A percentile compares a stretch with the other conserved stretches of the same genome.
These are phyloP conservation scores for Penicillium sp. DNA, from an alignment of 2,329 filamentous ascomycete genomes.

Conservation along the genomic window DNA sequence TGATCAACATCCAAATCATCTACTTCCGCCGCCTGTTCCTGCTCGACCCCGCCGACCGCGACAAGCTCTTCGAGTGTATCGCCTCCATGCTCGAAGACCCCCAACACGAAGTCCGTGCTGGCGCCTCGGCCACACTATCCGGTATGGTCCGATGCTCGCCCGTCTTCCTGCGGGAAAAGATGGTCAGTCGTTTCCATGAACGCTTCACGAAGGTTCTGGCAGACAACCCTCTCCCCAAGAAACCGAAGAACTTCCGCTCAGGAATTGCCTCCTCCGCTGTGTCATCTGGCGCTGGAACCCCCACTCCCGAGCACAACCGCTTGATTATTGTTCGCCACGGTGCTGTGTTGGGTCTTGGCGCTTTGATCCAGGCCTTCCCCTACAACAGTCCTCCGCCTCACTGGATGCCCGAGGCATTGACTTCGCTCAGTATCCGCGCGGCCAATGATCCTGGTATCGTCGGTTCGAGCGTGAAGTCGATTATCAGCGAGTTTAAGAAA, in stretches of 20 bases:
- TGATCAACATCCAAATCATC: constrained; percentile 98
- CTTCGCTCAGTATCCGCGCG: constrained; percentile 78
- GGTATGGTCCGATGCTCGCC: constrained; percentile 99
- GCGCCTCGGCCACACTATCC: constrained; percentile 86
- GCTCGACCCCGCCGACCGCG: constrained; percentile 70
- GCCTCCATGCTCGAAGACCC: constrained; percentile 89
- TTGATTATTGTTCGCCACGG: constrained; percentile 82
- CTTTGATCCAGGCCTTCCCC: constrained; percentile 91
- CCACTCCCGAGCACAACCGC: constrained; percentile 60
- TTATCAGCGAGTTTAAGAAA: constrained; percentile 98
- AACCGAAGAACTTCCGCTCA: constrained; percentile 39
- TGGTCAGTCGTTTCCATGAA: constrained; percentile 71
- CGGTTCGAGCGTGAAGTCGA: constrained; percentile 90
- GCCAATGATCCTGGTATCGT: constrained; percentile 88
- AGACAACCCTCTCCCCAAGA: constrained; percentile 84
- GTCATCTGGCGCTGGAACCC: constrained; percentile 49
- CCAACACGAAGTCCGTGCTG: constrained; percentile 90
- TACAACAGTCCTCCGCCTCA: constrained; percentile 87
- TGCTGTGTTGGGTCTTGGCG: constrained; percentile 85
- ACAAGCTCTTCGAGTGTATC: constrained; percentile 85
- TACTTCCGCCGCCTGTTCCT: constrained; percentile 97
- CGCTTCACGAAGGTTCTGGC: constrained; percentile 77
- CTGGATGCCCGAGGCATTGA: constrained; percentile 93
- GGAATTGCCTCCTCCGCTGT: constrained; percentile 41
- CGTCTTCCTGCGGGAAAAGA: constrained; percentile 70